Conservation (phyloP, 2,329 filamentous ascomycete species). For the Furcasterigmium furcatum region DNA sequence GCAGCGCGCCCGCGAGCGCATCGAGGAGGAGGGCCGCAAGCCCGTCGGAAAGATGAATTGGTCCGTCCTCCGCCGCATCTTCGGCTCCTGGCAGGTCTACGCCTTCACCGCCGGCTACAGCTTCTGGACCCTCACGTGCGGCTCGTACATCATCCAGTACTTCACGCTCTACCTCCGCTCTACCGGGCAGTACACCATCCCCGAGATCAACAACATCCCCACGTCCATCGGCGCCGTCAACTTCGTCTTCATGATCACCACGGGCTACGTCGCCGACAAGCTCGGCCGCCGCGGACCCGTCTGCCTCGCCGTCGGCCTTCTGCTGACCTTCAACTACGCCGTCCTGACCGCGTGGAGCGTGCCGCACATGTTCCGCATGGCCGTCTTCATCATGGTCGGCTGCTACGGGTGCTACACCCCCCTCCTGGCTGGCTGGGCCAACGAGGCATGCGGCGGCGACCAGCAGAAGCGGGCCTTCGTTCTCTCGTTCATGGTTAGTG, state of each 20-base stretch:
- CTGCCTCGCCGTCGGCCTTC: conserved; percentile 26
- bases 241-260: conserved; percentile 34
- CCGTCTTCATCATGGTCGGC: conserved; percentile 33
- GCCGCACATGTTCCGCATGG: conserved; percentile 31
- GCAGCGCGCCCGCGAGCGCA: conserved; percentile 62
- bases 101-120: conserved; percentile 34
- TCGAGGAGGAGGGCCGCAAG: conserved; percentile 51
- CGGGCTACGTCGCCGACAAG: conserved; percentile 30
- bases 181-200: conserved; percentile 26
- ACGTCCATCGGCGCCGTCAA: conserved; percentile 39
- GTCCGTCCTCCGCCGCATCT: conserved; percentile 31
- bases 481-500: conserved; percentile 32
- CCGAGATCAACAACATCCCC: conserved; percentile 41
- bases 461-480: conserved; percentile 38
- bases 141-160: conserved; percentile 35
- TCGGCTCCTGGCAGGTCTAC: conserved; percentile 39
- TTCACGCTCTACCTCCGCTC: conserved; percentile 36
- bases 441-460: conserved; percentile 35
- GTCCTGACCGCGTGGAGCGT: conserved; percentile 33
- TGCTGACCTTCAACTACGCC: conserved; percentile 31
- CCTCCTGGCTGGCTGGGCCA: conserved; percentile 35
- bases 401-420: conserved; percentile 39
- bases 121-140: conserved; percentile 33
- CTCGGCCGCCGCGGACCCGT: conserved; percentile 30
- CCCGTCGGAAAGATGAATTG: conserved; percentile 31